Conservation (phyloP, 306 rosid genomes). For the Acacia crassicarpa region DNA sequence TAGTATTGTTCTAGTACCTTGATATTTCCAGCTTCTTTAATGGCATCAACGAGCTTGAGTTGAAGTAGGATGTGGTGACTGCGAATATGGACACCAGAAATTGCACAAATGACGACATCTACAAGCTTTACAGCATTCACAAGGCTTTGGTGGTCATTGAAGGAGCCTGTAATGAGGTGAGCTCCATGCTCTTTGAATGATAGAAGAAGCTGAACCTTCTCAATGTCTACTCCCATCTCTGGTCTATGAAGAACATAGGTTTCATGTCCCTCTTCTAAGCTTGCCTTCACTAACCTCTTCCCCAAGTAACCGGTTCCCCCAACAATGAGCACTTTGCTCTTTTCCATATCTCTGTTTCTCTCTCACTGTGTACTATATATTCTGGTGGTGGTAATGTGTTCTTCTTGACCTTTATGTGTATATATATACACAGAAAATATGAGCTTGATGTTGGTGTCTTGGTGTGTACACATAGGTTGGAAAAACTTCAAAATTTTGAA, state of each 20-base stretch:
- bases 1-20: slow-evolving; percentile 42
- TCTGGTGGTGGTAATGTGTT: neutral
- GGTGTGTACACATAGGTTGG: slow-evolving; percentile 17
- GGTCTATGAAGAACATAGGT: slow-evolving; percentile 61
- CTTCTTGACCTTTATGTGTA: neutral
- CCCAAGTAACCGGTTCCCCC: slow-evolving; percentile 87
- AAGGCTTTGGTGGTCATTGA: slow-evolving; percentile 50
- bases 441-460: neutral
- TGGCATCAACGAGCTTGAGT: neutral
- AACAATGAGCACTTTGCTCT: slow-evolving; percentile 60
- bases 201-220: slow-evolving; percentile 62
- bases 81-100: slow-evolving; percentile 72
- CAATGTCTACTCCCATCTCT: slow-evolving; percentile 72
- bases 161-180: slow-evolving; percentile 50
- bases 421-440: neutral
- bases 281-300: slow-evolving; percentile 70
- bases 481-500: neutral
- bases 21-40: neutral
- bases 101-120: slow-evolving; percentile 68
- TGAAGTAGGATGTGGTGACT: slow-evolving; percentile 50
- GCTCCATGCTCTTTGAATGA: slow-evolving; percentile 66
- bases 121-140: slow-evolving; percentile 62
- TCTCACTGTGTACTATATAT: neutral
- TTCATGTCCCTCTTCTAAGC: slow-evolving; percentile 54
- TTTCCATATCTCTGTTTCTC: slow-evolving; percentile 24